These are phyloP conservation scores for Hypoxylon lienhwacheense DNA, from an alignment of 495 filamentous ascomycete species.

Conservation along the genomic window DNA sequence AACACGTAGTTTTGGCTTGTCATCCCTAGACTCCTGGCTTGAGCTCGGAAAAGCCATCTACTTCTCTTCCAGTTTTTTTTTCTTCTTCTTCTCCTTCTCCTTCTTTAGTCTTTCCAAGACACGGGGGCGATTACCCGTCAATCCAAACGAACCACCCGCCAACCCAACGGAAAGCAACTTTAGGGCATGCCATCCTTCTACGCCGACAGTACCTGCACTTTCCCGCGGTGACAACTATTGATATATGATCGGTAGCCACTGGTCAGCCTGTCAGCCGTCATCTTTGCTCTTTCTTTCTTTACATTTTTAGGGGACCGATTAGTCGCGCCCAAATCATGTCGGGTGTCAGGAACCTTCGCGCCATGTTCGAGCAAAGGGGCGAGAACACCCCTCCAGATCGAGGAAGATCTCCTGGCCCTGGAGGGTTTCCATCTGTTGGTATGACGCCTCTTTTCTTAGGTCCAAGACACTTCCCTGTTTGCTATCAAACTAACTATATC, in stretches of 20 bases:
- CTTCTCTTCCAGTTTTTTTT: too few species aligned
- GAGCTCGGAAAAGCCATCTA: too few species aligned
- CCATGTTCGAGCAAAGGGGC: slow-evolving; percentile 82
- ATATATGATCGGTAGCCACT: slow-evolving; percentile 31
- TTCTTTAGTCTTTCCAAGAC: slow-evolving; percentile 2
- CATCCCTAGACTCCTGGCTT: too few species aligned
- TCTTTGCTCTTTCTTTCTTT: slow-evolving; percentile 12
- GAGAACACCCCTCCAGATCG: slow-evolving; percentile 67
- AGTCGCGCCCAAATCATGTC: slow-evolving; percentile 46
- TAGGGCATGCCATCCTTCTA: slow-evolving; percentile 29
- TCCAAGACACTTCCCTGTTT: slow-evolving; percentile 5
- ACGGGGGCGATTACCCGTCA: neutral
- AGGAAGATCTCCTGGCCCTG: slow-evolving; percentile 67
- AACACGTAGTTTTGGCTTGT: too few species aligned
- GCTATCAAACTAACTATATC: neutral
- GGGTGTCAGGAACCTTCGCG: slow-evolving; percentile 68
- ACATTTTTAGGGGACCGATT: neutral
- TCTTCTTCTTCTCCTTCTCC: too few species aligned
- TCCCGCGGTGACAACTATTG: slow-evolving; percentile 34
- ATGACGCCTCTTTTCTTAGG: slow-evolving; percentile 26
- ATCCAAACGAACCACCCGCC: neutral
- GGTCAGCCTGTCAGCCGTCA: slow-evolving; percentile 14
- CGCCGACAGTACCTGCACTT: slow-evolving; percentile 24
- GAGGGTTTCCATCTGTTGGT: slow-evolving; percentile 36
- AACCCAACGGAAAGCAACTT: neutral